A percentile compares a stretch with the other conserved stretches of the same genome.
Conservation (phyloP, 2,329 filamentous ascomycete genomes). For the Ciborinia camelliae region DNA sequence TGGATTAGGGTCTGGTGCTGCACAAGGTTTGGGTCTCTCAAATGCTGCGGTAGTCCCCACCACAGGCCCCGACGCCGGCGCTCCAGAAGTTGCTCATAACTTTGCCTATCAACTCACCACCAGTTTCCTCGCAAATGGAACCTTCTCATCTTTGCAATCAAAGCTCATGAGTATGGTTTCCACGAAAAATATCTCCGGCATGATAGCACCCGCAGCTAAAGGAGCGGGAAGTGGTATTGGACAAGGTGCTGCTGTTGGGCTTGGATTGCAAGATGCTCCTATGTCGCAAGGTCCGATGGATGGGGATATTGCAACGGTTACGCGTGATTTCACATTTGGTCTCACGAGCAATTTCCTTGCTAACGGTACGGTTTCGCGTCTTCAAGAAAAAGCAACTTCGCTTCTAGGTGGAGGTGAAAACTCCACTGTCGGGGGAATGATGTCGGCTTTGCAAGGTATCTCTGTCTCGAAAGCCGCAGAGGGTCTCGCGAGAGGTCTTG, state of each 20-base stretch:
- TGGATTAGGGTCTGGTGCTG: constrained; percentile 14
- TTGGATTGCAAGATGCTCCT: constrained; percentile 11
- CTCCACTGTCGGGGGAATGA: background rate
- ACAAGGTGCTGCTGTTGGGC: constrained; percentile 7
- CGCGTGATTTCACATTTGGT: constrained; percentile 10
- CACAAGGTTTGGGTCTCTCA: constrained; percentile 1
- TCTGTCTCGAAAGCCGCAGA: constrained; percentile 16
- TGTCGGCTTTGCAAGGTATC: background rate
- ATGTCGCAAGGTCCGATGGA: constrained; percentile 11
- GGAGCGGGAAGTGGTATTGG: constrained; percentile 18
- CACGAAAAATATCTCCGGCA: background rate
- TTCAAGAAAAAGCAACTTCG: constrained; percentile 4
- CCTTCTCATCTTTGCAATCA: background rate
- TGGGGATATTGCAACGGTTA: constrained; percentile 1
- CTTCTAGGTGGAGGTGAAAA: constrained; percentile 10
- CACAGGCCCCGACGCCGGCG: background rate
- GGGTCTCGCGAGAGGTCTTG: constrained; percentile 13
- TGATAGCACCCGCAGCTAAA: constrained; percentile 7
- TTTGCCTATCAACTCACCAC: constrained; percentile 15
- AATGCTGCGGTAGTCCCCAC: background rate
- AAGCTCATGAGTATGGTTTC: constrained; percentile 12
- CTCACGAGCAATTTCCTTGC: constrained; percentile 15
- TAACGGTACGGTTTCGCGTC: constrained; percentile 10
- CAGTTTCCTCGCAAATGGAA: constrained; percentile 14
- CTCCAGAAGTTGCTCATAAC: constrained; percentile 13